These are phyloP conservation scores for Cryphonectria nitschkei DNA, from an alignment of 2,329 filamentous ascomycete species.

Conservation along the genomic window DNA sequence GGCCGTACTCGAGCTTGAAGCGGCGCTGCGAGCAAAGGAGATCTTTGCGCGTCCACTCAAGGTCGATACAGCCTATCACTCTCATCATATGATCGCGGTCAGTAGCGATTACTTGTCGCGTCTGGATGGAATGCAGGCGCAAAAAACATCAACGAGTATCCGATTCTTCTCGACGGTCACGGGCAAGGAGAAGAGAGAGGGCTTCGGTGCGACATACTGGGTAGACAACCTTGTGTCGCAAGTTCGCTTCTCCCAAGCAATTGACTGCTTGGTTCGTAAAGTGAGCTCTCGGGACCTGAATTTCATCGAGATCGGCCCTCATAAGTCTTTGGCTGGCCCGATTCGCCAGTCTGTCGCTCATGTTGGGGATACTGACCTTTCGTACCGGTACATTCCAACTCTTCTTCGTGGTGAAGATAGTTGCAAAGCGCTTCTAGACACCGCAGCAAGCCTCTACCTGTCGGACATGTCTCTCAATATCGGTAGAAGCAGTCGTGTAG, in stretches of 20 bases:
- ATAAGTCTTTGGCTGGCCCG: slow-evolving; percentile 36
- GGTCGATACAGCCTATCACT: slow-evolving; percentile 29
- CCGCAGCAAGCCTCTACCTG: slow-evolving; percentile 52
- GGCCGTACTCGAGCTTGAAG: slow-evolving; percentile 5
- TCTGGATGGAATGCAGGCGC: not conserved
- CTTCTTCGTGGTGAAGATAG: too few species aligned
- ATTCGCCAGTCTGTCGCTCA: slow-evolving; percentile 31
- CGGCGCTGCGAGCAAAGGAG: not conserved
- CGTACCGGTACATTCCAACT: too few species aligned
- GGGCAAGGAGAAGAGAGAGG: not conserved
- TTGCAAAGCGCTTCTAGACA: slow-evolving; percentile 34
- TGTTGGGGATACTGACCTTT: too few species aligned
- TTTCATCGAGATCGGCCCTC: slow-evolving; percentile 37
- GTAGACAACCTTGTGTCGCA: slow-evolving; percentile 6
- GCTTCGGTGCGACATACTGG: slow-evolving; percentile 21
- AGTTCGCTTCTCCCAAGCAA: slow-evolving; percentile 10
- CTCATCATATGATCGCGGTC: slow-evolving; percentile 24
- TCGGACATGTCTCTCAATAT: slow-evolving; percentile 38
- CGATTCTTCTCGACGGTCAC: slow-evolving; percentile 16
- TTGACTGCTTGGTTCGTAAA: slow-evolving; percentile 7
- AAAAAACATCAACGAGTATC: not conserved
- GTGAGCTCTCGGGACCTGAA: slow-evolving; percentile 27
- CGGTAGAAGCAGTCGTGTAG: slow-evolving; percentile 44
- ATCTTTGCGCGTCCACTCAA: slow-evolving; percentile 9
- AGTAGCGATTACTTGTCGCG: slow-evolving; percentile 8